phyloP scores from a whole-genome alignment of 2,329 filamentous ascomycete species.

The Nothophaeocryptopus gaeumannii region DNA sequence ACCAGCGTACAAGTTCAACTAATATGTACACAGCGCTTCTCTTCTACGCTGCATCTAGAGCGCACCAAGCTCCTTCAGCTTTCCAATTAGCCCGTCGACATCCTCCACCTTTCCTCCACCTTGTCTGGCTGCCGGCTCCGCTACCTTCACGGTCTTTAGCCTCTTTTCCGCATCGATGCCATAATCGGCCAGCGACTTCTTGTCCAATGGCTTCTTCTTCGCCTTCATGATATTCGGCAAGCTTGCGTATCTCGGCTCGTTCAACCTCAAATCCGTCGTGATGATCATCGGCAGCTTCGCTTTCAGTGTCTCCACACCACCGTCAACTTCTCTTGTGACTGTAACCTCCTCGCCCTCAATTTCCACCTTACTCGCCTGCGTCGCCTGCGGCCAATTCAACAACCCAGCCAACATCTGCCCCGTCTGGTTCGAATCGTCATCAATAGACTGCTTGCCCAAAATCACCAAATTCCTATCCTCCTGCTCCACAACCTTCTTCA shows the following conservation, averaged over 20 bases:
- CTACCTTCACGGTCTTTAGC: constrained; percentile 85
- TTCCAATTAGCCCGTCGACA: constrained; percentile 88
- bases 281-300: constrained; percentile 88
- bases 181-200: constrained; percentile 81
- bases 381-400: constrained; percentile 90
- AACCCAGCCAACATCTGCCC: constrained; percentile 96
- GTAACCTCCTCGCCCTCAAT: constrained; percentile 68
- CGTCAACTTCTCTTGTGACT: constrained; percentile 91
- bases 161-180: constrained; percentile 71
- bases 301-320: constrained; percentile 84
- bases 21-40: constrained; percentile 10
- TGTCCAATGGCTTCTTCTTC: constrained; percentile 98
- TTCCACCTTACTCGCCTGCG: constrained; percentile 81
- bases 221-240: constrained; percentile 99
- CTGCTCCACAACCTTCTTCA: constrained; percentile 73
- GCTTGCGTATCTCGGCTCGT: constrained; percentile 91
- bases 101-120: constrained; percentile 97
- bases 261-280: constrained; percentile 90
- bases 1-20: background rate
- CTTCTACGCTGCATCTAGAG: constrained; percentile 52
- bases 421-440: constrained; percentile 92
- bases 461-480: constrained; percentile 90
- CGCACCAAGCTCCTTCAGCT: constrained; percentile 94
- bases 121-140: constrained; percentile 81
- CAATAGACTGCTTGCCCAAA: constrained; percentile 96